A percentile compares a stretch with the other conserved stretches of the same genome.
Evolutionary conservation across 2,329 filamentous ascomycete genomes (phyloP).

Genomic region (Botrytis sinoallii): DNA sequence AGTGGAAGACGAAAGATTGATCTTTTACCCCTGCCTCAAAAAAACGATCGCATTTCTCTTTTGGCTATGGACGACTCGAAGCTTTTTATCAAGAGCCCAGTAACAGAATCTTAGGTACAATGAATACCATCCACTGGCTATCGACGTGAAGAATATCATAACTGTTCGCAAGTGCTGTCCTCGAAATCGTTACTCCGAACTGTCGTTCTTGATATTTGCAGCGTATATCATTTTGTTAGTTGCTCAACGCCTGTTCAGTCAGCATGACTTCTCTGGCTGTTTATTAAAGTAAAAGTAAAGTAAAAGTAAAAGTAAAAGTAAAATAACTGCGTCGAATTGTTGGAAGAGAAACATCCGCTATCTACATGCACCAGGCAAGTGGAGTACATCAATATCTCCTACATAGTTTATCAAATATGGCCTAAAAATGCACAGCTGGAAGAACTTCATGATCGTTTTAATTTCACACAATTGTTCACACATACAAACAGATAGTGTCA

Average conservation of each 20-base stretch:
- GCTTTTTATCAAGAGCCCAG: background rate
- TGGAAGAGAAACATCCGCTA: background rate
- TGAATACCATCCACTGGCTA: background rate
- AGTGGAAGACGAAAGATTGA: slow-evolving; percentile 6
- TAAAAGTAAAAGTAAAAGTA: background rate
- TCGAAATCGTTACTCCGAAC: background rate
- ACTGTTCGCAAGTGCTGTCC: background rate
- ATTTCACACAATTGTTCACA: background rate
- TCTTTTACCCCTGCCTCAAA: background rate
- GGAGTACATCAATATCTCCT: background rate
- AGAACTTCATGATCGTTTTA: background rate
- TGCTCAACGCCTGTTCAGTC: background rate
- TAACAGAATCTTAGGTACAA: background rate
- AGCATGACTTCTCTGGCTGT: background rate
- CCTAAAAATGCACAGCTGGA: background rate
- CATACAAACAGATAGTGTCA: background rate
- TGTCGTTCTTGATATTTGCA: background rate
- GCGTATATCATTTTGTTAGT: background rate
- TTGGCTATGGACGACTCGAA: background rate
- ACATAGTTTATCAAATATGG: background rate
- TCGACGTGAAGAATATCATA: background rate
- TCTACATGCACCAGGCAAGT: background rate
- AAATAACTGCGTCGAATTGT: background rate
- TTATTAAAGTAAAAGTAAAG: background rate
- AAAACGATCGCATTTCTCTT: background rate